phyloP scores from a whole-genome alignment of 352 stramenopile genomes.

The Phytophthora boehmeriae region DNA sequence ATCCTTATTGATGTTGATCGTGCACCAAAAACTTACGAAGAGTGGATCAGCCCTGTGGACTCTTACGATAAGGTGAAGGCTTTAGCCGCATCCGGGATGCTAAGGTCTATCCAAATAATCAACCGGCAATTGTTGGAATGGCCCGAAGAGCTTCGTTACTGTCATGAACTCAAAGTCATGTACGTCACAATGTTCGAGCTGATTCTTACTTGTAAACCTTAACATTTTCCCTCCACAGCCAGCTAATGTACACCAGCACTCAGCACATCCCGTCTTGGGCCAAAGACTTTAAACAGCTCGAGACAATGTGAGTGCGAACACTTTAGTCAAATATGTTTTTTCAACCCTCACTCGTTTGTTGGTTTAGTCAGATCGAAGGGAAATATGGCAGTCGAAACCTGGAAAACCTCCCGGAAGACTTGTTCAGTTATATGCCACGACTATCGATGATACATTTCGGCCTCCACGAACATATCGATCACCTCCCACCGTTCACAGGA shows the following conservation, averaged over 20 bases:
- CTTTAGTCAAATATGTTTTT: neutral
- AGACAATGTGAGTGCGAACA: constrained; percentile 7
- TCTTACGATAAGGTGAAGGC: constrained; percentile 22
- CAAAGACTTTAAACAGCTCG: constrained; percentile 20
- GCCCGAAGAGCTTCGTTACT: constrained; percentile 31
- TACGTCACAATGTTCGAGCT: constrained; percentile 20
- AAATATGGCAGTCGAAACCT: constrained; percentile 17
- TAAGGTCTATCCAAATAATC: constrained; percentile 42
- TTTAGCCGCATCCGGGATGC: constrained; percentile 25
- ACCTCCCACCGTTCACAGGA: constrained; percentile 19
- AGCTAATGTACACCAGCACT: constrained; percentile 34
- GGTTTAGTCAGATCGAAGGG: constrained; percentile 11
- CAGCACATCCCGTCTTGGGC: constrained; percentile 24
- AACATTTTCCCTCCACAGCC: constrained; percentile 11
- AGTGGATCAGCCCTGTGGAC: constrained; percentile 17
- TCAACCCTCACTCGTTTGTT: neutral
- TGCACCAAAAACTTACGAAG: constrained; percentile 3
- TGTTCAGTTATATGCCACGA: constrained; percentile 28
- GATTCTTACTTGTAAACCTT: neutral
- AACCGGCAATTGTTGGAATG: constrained; percentile 28
- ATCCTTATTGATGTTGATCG: constrained; percentile 25
- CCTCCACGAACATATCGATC: constrained; percentile 17
- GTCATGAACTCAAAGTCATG: constrained; percentile 35
- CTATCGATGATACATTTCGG: constrained; percentile 24
- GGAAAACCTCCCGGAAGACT: constrained; percentile 9